phyloP scores from a whole-genome alignment of 805 yeast species.

The Wickerhamomyces silvicola region DNA sequence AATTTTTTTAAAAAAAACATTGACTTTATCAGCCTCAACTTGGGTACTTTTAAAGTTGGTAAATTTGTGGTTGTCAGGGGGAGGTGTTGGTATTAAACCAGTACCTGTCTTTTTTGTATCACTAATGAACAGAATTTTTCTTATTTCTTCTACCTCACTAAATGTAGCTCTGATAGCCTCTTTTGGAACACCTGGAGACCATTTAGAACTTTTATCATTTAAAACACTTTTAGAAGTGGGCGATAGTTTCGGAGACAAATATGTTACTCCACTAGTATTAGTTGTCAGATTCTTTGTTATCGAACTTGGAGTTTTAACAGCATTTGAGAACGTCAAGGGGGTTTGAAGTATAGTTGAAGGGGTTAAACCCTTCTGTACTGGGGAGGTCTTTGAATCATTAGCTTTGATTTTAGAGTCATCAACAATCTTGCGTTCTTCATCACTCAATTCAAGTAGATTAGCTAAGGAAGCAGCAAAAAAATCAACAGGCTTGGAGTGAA shows the following conservation, averaged over 20 bases:
- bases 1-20: conserved; percentile 15
- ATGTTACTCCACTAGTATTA: conserved; percentile 6
- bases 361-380: conserved; percentile 19
- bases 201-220: conserved; percentile 7
- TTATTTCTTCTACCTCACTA: conserved; percentile 14
- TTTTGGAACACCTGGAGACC: conserved; percentile 17
- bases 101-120: conserved; percentile 1
- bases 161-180: conserved; percentile 20
- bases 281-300: conserved; percentile 7
- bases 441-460: conserved; percentile 18
- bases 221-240: conserved; percentile 11
- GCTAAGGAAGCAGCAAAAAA: conserved; percentile 23
- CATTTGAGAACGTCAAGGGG: conserved; percentile 21
- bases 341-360: conserved; percentile 25
- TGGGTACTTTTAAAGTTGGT: no score
- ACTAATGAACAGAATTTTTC: conserved; percentile 12
- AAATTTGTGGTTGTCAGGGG: no score
- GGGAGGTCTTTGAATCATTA: conserved; percentile 11
- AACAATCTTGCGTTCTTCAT: conserved; percentile 20
- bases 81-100: conserved; percentile 12
- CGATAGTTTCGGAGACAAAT: conserved; percentile 21
- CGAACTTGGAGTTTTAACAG: conserved; percentile 21
- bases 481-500: conserved; percentile 14
- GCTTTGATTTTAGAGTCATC: conserved; percentile 12
- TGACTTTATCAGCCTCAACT: no score